A percentile compares a stretch with the other conserved stretches of the same genome.
phyloP scores from a whole-genome alignment of 306 rosid genomes.

The Dryas octopetala region DNA sequence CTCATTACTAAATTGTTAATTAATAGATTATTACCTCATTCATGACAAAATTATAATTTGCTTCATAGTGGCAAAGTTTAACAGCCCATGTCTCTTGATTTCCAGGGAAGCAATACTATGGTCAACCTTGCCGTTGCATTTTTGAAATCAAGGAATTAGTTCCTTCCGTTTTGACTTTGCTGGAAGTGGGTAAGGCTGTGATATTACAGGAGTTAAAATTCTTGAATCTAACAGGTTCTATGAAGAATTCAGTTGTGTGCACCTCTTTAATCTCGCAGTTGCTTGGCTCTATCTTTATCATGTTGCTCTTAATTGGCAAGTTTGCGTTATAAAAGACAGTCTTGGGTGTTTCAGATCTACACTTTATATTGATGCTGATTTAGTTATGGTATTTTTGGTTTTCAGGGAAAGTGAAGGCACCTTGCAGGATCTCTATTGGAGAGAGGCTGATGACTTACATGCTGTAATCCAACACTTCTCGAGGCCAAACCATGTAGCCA shows the following conservation, averaged over 20 bases:
- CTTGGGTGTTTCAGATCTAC: background rate
- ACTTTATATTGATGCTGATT: conserved; percentile 32
- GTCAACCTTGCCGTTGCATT: conserved; percentile 54
- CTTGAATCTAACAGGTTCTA: background rate
- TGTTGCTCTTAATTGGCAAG: background rate
- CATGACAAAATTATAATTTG: background rate
- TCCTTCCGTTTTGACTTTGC: conserved; percentile 72
- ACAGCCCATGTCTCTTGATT: background rate
- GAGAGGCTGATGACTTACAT: too few species aligned
- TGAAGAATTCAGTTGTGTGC: background rate
- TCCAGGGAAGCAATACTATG: conserved; percentile 47
- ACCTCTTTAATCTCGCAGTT: background rate
- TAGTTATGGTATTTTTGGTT: too few species aligned
- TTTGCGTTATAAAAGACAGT: background rate
- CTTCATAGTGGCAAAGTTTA: conserved; percentile 1
- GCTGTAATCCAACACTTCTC: too few species aligned
- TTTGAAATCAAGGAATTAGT: conserved; percentile 57
- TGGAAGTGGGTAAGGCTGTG: conserved; percentile 65
- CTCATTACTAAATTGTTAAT: too few species aligned
- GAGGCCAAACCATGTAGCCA: too few species aligned
- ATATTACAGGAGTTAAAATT: conserved; percentile 15
- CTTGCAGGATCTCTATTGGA: too few species aligned
- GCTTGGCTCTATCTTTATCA: too few species aligned
- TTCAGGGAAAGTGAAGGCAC: too few species aligned
- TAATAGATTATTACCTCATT: background rate